phyloP scores from a whole-genome alignment of 257 asterid species.

The Ophiorrhiza pumila region DNA sequence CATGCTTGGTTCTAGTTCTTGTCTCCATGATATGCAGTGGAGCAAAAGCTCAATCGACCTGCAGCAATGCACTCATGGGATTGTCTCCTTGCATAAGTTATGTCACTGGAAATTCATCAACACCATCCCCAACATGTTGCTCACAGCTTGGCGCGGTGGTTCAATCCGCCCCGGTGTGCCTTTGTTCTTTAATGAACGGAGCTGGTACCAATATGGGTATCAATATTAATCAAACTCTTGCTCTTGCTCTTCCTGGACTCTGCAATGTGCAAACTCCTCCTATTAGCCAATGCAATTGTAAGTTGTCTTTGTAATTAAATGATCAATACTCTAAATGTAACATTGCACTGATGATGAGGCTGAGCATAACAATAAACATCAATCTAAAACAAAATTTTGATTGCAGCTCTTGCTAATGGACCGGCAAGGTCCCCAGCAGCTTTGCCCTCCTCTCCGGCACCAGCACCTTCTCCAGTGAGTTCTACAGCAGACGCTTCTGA shows the following conservation, averaged over 20 bases:
- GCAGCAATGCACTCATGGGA: constrained; percentile 37
- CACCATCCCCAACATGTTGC: constrained; percentile 55
- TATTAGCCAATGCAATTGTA: constrained; percentile 43
- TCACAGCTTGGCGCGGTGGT: constrained; percentile 40
- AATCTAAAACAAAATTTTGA: background rate
- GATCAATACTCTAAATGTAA: background rate
- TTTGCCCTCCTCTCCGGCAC: constrained; percentile 27
- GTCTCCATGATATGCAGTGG: constrained; percentile 13
- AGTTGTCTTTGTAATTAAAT: background rate
- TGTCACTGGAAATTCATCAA: constrained; percentile 46
- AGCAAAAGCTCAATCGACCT: constrained; percentile 40
- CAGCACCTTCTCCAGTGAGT: constrained; percentile 29
- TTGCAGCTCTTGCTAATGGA: constrained; percentile 29
- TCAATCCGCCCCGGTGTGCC: constrained; percentile 47
- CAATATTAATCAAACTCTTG: constrained; percentile 49
- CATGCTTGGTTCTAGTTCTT: constrained; percentile 20
- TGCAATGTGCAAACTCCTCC: constrained; percentile 61
- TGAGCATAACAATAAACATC: background rate
- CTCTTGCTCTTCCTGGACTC: constrained; percentile 42
- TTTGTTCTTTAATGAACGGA: constrained; percentile 40
- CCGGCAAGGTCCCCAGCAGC: constrained; percentile 26
- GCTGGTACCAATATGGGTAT: constrained; percentile 37
- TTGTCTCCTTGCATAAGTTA: constrained; percentile 55
- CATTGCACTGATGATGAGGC: too few relatives aligned
- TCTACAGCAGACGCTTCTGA: constrained; percentile 18